Base-by-base conservation (phyloP, 148 eudicot genomes). In the Beta vulgaris region DNA sequence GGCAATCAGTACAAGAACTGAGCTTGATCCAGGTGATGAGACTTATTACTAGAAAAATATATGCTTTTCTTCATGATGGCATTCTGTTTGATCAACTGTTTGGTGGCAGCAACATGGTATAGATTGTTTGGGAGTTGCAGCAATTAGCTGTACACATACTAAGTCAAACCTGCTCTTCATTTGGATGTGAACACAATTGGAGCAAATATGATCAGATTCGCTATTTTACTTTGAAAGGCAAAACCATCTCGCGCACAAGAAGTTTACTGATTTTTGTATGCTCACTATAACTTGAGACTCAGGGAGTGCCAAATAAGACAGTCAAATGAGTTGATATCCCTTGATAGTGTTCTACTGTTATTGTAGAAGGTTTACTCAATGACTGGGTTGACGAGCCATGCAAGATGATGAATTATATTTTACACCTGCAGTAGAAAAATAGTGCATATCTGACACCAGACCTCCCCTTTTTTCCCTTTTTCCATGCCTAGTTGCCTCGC, bases 81-180 rank as follows among this genome's bases (percentile, higher is more conserved):
- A 40, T 39, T 1, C 36, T 40, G 31, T 23, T 49, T 64, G 12
- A 67, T 55, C 86, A 93, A 97, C 94, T 84, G 91, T 93, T 79
- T 93, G 98, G 97, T 93, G 98, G 98, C 98, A 91, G 80, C 97
- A 93, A 72, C 97, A 93, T 80, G 98, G 98, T 57, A 87, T 91
- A 69, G 88, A 88, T 84, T 93, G 97, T 79, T 85, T 88, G 85
- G n/a, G 98, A 93, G 80, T 80, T 93, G 82, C 98, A 90, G 79
- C 73, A 84, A 44, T 85, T 93, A 54, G 90, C 98, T 84, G 90
- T 93, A 61, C 91, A 91, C 68, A 90, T 93, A 81, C 77, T 93
- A 79, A 93, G 98, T 82, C 98, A 93, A 73, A 88, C 94, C 16
- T 93, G 97, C 74, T 89, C 97, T 37, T 89, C 94, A 53, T 85